A percentile compares a stretch with the other conserved stretches of the same genome.
phyloP scores from a whole-genome alignment of 2,329 filamentous ascomycete genomes.

The Daldinia eschscholtzii region DNA sequence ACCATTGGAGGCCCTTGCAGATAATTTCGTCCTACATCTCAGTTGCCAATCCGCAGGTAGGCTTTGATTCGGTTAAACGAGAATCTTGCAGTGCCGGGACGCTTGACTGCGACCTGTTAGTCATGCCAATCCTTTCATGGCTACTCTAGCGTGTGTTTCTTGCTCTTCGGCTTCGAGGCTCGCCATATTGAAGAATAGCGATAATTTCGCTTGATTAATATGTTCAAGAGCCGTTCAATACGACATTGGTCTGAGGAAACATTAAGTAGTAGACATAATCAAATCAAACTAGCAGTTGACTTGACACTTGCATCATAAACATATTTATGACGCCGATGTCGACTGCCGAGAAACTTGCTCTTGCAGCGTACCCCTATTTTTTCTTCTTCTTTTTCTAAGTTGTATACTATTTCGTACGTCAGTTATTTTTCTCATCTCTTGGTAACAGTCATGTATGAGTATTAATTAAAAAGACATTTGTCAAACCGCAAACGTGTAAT shows the following conservation, averaged over 20 bases:
- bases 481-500: too few relatives aligned
- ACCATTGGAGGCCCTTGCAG: constrained; percentile 20
- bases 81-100: constrained; percentile 24
- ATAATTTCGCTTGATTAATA: constrained; percentile 20
- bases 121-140: constrained; percentile 30
- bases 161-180: constrained; percentile 11
- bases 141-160: background rate
- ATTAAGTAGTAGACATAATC: too few relatives aligned
- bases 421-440: too few relatives aligned
- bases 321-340: background rate
- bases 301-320: background rate
- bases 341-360: background rate
- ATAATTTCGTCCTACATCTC: background rate
- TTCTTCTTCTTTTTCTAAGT: background rate
- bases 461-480: too few relatives aligned
- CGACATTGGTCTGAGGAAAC: constrained; percentile 12
- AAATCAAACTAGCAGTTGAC: background rate
- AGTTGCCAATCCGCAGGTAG: background rate
- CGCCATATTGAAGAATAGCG: constrained; percentile 9
- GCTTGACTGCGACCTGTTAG: constrained; percentile 32
- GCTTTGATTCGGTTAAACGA: constrained; percentile 31
- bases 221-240: constrained; percentile 8
- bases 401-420: too few relatives aligned
- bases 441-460: too few relatives aligned
- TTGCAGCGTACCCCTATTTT: background rate